These are phyloP conservation scores for Chlamydomonas urium DNA, from an alignment of 139 green algal species.

Conservation along the genomic window DNA sequence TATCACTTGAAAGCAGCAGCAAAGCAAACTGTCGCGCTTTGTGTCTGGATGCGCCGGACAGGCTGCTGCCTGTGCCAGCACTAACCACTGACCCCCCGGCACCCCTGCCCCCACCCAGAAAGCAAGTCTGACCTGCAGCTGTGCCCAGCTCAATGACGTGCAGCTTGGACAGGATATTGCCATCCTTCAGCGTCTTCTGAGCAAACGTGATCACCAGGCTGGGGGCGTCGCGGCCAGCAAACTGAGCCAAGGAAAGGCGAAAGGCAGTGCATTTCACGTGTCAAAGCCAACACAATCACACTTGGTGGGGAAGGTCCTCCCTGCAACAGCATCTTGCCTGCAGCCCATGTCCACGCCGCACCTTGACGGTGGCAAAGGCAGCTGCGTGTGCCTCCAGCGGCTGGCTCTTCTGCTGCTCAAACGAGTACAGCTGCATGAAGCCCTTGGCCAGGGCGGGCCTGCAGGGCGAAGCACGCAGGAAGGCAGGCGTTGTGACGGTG, in stretches of 20 bases:
- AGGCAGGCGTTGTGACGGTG: no score
- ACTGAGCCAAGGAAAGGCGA: conserved; percentile 47
- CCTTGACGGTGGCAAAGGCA: conserved; percentile 84
- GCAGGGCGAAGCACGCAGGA: conserved; percentile 15
- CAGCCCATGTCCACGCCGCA: conserved; percentile 33
- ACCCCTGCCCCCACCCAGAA: no score
- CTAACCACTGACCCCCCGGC: no score
- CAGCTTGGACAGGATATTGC: conserved; percentile 88
- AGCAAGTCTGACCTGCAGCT: conserved; percentile 64
- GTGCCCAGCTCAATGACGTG: conserved; percentile 97
- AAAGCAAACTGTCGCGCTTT: no score
- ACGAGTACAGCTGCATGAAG: conserved; percentile 98
- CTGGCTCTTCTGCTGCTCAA: conserved; percentile 93
- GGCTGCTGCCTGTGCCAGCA: no score
- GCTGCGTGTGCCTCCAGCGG: conserved; percentile 95
- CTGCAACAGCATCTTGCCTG: no score
- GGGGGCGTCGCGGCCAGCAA: conserved; percentile 51
- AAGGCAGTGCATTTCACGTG: neutral
- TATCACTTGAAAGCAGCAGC: no score
- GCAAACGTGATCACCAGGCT: conserved; percentile 93
- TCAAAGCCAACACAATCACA: no score
- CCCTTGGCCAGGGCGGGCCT: conserved; percentile 93
- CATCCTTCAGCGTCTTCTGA: conserved; percentile 89
- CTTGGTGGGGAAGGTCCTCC: no score
- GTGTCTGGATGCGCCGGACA: no score